phyloP scores from a whole-genome alignment of 2,329 filamentous ascomycete genomes.

The Shiraia bambusicola region DNA sequence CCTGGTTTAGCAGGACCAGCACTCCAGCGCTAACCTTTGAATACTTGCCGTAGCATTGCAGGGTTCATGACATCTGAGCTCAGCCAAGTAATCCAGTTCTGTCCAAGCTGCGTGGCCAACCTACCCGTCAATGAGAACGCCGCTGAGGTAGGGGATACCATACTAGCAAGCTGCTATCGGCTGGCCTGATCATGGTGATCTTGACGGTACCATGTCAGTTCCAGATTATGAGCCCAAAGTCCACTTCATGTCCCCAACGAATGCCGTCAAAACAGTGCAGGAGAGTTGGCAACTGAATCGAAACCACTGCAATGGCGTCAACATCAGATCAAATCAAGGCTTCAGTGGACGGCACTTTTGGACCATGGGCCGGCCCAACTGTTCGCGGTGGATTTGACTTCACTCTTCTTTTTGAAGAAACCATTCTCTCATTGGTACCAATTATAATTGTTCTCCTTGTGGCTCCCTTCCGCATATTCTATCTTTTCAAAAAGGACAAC shows the following conservation, averaged over 20 bases:
- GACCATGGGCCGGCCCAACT: slow-evolving; percentile 31
- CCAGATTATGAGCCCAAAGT: slow-evolving; percentile 16
- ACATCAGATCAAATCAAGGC: slow-evolving; percentile 18
- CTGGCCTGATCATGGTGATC: slow-evolving; percentile 18
- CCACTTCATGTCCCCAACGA: slow-evolving; percentile 19
- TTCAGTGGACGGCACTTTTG: slow-evolving; percentile 34
- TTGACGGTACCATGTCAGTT: slow-evolving; percentile 14
- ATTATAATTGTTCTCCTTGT: slow-evolving; percentile 32
- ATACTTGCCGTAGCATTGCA: slow-evolving; percentile 9
- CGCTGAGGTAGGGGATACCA: slow-evolving; percentile 20
- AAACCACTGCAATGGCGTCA: slow-evolving; percentile 23
- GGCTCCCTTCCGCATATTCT: slow-evolving; percentile 30
- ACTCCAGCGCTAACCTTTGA: slow-evolving; percentile 1
- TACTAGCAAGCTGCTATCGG: slow-evolving; percentile 21
- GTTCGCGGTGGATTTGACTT: slow-evolving; percentile 45
- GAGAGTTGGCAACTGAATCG: slow-evolving; percentile 21
- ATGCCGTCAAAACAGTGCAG: slow-evolving; percentile 21
- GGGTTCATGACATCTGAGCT: slow-evolving; percentile 8
- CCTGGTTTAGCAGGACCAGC: neutral
- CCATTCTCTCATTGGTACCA: slow-evolving; percentile 37
- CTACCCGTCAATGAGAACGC: slow-evolving; percentile 16
- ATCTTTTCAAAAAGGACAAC: slow-evolving; percentile 26
- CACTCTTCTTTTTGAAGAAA: slow-evolving; percentile 41
- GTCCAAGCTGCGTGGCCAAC: slow-evolving; percentile 14
- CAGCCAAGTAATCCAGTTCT: slow-evolving; percentile 8